These are phyloP conservation scores for Telfairia occidentalis DNA, from an alignment of 331 rosid species.

Conservation along the genomic window DNA sequence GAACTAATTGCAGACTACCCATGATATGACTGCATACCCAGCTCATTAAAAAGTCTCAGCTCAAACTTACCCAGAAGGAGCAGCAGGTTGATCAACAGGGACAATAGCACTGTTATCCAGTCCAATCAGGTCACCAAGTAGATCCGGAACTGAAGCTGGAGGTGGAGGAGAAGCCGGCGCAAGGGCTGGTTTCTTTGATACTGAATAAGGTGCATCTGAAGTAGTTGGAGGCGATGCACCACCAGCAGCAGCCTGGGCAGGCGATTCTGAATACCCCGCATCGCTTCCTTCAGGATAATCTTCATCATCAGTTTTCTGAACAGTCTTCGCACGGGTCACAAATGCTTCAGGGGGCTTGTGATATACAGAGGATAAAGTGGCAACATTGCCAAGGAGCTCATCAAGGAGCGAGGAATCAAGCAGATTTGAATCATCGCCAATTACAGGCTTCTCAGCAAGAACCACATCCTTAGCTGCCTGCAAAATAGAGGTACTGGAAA, in stretches of 20 bases:
- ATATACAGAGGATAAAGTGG: slow-evolving; percentile 93
- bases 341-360: slow-evolving; percentile 98
- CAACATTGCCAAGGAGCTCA: slow-evolving; percentile 95
- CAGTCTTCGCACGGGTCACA: slow-evolving; percentile 64
- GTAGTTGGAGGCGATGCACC: slow-evolving; percentile 53
- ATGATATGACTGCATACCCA: not conserved
- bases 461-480: slow-evolving; percentile 99
- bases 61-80: slow-evolving; percentile 69
- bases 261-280: slow-evolving; percentile 65
- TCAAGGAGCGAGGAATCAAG: slow-evolving; percentile 88
- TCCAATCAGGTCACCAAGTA: slow-evolving; percentile 93
- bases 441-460: slow-evolving; percentile 97
- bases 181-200: slow-evolving; percentile 39
- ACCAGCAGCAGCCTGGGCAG: slow-evolving; percentile 42
- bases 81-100: slow-evolving; percentile 65
- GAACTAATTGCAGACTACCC: not conserved
- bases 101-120: slow-evolving; percentile 72
- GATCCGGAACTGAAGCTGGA: slow-evolving; percentile 72
- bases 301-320: slow-evolving; percentile 74
- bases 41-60: slow-evolving; percentile 3
- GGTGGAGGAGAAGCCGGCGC: slow-evolving; percentile 34
- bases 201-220: slow-evolving; percentile 34
- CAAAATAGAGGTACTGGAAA: slow-evolving; percentile 19
- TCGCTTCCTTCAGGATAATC: slow-evolving; percentile 84
- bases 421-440: slow-evolving; percentile 88